Evolutionary conservation across 2,329 filamentous ascomycete species (phyloP), one percentile per base, ranked within the genome.

Genomic region (Blastomyces gilchristii): DNA sequence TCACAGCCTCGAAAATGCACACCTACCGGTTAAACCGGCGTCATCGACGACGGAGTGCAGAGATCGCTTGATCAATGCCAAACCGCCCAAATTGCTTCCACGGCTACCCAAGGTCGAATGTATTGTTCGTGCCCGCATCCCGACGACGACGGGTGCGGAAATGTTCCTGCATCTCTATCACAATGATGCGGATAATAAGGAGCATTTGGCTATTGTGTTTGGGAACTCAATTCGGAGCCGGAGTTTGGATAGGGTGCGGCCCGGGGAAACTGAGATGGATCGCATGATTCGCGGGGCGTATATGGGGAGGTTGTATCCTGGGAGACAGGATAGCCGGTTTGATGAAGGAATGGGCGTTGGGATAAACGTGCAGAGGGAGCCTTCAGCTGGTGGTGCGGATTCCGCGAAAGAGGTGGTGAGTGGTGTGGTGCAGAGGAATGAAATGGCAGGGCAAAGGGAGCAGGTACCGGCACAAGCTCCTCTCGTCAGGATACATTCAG

Each of bases 81-180:
- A 86, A 72, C 81, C 83, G 41, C 90, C 91, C 0, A 86, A 85
- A 64, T 81, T 96, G 28, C 83, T 97, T 7, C 81, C 88, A 67
- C 84, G 81, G 16, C 80, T 97, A 1, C 94, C 93, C 8, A 78
- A 89, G 31, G 93, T 99, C n/a, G 87, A 90, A 73, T 99, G 94
- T 78, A 86, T 95, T 67, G 94, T 97, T 58, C 88, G 94, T 68
- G 94, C 94, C 22, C 87, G 94, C 62, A 99, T 99, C 69, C 94
- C 94, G 0, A 97, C 93, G 0, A 93, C 91, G 1, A 86, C 84
- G 0, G 93, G 93, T 3, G 89, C 91, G 12, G 92, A 99, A 76
- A 97, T 99, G 91, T 99, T 95, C 76, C 78, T 99, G 60, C 93
- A 99, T 72, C 81, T 97, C 0, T 99, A 99, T 78, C 87, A 87